Conservation (phyloP, 2,329 filamentous ascomycete genomes). For the Teratosphaeria destructans region DNA sequence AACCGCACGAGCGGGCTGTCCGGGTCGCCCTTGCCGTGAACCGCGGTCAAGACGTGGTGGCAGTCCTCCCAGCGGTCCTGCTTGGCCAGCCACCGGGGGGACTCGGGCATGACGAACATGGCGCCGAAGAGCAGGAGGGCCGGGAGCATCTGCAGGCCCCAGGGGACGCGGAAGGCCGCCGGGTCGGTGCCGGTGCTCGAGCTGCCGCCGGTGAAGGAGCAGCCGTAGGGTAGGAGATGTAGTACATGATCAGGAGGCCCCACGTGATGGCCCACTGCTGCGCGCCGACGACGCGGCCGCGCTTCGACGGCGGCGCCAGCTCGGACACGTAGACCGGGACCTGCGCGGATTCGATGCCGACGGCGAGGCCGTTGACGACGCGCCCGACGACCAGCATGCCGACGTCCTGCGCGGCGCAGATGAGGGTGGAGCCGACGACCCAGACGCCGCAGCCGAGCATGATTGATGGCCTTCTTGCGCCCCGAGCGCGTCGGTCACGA, state of each 20-base stretch:
- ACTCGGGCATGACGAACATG: conserved; percentile 51
- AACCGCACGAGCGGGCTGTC: conserved; percentile 47
- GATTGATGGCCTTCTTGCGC: conserved; percentile 44
- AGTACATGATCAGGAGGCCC: conserved; percentile 60
- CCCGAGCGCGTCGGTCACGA: conserved; percentile 47
- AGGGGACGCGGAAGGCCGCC: conserved; percentile 44
- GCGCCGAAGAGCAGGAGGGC: conserved; percentile 34
- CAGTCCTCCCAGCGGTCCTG: conserved; percentile 55
- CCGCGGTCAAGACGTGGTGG: conserved; percentile 49
- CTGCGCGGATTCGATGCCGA: conserved; percentile 62
- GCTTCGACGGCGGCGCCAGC: conserved; percentile 46
- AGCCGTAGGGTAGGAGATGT: conserved; percentile 47
- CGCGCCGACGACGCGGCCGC: conserved; percentile 57
- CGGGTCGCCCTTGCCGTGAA: conserved; percentile 44
- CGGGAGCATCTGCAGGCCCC: conserved; percentile 40
- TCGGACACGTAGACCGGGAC: conserved; percentile 61
- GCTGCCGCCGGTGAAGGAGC: conserved; percentile 46
- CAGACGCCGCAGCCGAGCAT: conserved; percentile 32
- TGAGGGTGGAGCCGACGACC: conserved; percentile 51
- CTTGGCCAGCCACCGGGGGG: conserved; percentile 53
- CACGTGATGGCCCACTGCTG: conserved; percentile 63
- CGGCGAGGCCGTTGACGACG: conserved; percentile 59
- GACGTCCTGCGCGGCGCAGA: conserved; percentile 54
- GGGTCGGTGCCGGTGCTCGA: conserved; percentile 11
- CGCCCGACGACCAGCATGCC: conserved; percentile 63